Evolutionary conservation across 768 basidiomycete genomes (phyloP), one percentile per base, ranked within the genome.

Genomic region (Leccinum variicolor): DNA sequence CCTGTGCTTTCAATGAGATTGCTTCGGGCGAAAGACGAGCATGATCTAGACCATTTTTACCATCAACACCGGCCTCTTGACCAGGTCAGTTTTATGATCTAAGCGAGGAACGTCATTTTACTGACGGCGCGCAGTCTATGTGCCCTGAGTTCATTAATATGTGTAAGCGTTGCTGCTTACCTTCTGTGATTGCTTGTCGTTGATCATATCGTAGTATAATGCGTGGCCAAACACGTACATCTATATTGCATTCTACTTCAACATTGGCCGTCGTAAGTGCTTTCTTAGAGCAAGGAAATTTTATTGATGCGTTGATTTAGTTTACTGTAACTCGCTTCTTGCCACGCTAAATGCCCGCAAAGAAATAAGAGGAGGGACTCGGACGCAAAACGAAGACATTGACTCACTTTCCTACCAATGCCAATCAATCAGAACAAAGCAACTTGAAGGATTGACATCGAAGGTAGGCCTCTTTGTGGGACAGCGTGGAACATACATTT

Each of bases 211-310:
- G 41, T 45, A 84, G 82, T 84, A 84, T 63, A 59, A 72, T 14
- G 73, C 75, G 15, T 78, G 79, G 33, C 77, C 77, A 0, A 33
- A 75, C 2, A 79, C 82, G 0, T 82, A 83, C 71, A 66, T 84
- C 53, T 86, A 86, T 58, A 80, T 85, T 48, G 69, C 76, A 2
- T 86, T 85, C 69, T 86, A 81, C 66, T 85, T 84, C 61, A 80
- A 77, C 64, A 78, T 84, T 39, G 84, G 84, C 21, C 76, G 84
- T 52, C 68, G 84, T 86, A 66, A 64, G 84, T 78, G 8, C 11
- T 4, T 6, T 45, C n/a, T 28, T 10, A 4, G 28, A 15, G 15
- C 15, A 23, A 7, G 25, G 36, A 29, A 4, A 23, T 1, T 9
- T 25, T 26, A 19, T 53, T 56, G 9, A 62, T 21, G 9, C 4